Percentiles rank a stretch among this genome's conserved stretches.
Conservation (phyloP, 2,329 filamentous ascomycete genomes). For the Calonectria honghensis region DNA sequence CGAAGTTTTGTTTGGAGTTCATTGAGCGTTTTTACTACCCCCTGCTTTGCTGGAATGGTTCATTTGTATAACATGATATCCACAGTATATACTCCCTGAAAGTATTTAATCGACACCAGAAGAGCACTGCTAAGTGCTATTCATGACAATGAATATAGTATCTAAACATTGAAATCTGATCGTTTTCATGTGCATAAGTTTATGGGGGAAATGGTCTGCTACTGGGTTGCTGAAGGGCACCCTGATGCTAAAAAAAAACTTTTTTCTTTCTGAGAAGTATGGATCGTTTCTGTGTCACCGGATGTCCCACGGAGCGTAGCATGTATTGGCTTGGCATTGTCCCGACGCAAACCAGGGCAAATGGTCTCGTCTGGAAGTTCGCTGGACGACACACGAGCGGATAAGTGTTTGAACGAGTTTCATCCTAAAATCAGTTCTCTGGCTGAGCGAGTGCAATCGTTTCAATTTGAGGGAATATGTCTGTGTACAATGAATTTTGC, state of each 20-base stretch:
- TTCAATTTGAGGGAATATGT: not conserved
- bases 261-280: not conserved
- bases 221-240: no score
- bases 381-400: not conserved
- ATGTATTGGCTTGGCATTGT: not conserved
- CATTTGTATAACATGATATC: constrained; percentile 43
- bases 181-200: not conserved
- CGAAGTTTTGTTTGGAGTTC: constrained; percentile 36
- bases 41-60: constrained; percentile 35
- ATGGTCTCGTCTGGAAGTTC: not conserved
- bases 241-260: not conserved
- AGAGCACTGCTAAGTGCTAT: not conserved
- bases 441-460: not conserved
- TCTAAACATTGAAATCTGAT: not conserved
- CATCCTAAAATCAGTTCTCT: not conserved
- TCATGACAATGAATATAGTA: not conserved
- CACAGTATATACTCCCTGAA: constrained; percentile 25
- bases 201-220: not conserved
- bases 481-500: not conserved
- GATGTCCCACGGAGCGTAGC: not conserved
- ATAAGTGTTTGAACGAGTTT: not conserved
- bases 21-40: constrained; percentile 31
- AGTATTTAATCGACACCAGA: constrained; percentile 28
- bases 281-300: constrained; percentile 16
- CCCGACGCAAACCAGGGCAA: not conserved